These are phyloP conservation scores for Camellia oleifera DNA, from an alignment of 179 eudicot species.

Conservation along the genomic window DNA sequence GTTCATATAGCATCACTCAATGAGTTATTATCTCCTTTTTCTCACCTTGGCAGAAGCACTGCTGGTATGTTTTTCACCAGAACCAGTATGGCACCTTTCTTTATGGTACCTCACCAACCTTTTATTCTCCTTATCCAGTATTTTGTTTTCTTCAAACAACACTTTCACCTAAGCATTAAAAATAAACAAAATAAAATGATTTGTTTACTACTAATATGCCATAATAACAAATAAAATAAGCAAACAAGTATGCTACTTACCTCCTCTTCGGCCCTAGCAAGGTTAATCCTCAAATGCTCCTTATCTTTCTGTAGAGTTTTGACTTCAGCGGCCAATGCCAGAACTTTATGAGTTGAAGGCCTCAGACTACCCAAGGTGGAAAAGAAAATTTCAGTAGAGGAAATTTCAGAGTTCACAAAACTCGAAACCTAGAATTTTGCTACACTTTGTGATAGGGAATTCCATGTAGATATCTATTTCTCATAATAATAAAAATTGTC, in stretches of 20 bases:
- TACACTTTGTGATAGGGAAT: not conserved
- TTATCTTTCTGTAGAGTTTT: constrained; percentile 55
- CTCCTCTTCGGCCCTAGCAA: constrained; percentile 84
- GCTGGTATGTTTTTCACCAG: too few relatives aligned
- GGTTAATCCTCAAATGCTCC: constrained; percentile 65
- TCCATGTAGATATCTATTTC: not conserved
- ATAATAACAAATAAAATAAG: not conserved
- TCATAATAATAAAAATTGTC: not conserved
- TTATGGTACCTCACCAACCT: too few relatives aligned
- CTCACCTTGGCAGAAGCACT: constrained; percentile 61
- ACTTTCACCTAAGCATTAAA: constrained; percentile 48
- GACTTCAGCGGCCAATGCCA: constrained; percentile 54
- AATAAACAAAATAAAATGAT: not conserved
- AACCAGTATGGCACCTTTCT: too few relatives aligned
- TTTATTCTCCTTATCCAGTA: too few relatives aligned
- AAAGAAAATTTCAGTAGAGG: not conserved
- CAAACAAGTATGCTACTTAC: constrained; percentile 23
- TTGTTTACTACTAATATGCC: not conserved
- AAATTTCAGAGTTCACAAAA: not conserved
- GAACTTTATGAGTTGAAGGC: constrained; percentile 55
- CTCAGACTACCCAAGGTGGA: constrained; percentile 41
- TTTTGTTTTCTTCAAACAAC: constrained; percentile 51
- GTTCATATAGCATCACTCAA: not conserved
- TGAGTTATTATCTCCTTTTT: not conserved
- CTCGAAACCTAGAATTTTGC: not conserved